Evolutionary conservation across 2,329 filamentous ascomycete genomes (phyloP).

Genomic region (Hyphodiscus sp.): DNA sequence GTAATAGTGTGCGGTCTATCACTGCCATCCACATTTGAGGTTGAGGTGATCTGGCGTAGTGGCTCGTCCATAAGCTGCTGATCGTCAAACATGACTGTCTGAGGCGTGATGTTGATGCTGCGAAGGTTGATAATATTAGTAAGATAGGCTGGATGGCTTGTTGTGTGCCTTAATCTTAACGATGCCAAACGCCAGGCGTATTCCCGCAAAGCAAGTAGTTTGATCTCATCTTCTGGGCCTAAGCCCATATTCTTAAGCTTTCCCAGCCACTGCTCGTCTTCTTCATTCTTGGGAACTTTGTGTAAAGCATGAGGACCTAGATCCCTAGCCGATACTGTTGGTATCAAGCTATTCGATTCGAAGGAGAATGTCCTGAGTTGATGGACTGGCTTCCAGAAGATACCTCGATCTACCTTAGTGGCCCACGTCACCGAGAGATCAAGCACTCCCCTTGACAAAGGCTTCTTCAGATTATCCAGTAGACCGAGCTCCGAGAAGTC

Average conservation of each 20-base stretch:
- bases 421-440: constrained; percentile 87
- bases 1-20: constrained; percentile 64
- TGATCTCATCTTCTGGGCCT: constrained; percentile 76
- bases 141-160: constrained; percentile 36
- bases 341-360: constrained; percentile 46
- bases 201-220: constrained; percentile 77
- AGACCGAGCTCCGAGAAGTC: constrained; percentile 67
- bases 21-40: constrained; percentile 31
- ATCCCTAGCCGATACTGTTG: constrained; percentile 50
- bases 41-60: constrained; percentile 29
- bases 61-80: constrained; percentile 47
- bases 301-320: constrained; percentile 50
- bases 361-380: constrained; percentile 66
- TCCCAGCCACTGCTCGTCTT: constrained; percentile 90
- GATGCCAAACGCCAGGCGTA: constrained; percentile 85
- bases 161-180: constrained; percentile 42
- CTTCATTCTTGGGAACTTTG: constrained; percentile 70
- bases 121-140: constrained; percentile 70
- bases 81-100: constrained; percentile 91
- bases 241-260: constrained; percentile 81
- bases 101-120: constrained; percentile 69
- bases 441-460: constrained; percentile 71
- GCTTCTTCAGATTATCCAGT: constrained; percentile 76
- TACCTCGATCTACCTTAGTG: constrained; percentile 66
- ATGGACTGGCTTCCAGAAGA: constrained; percentile 79